Conservation (phyloP, 805 yeast genomes). For the Candida sanyiensis region DNA sequence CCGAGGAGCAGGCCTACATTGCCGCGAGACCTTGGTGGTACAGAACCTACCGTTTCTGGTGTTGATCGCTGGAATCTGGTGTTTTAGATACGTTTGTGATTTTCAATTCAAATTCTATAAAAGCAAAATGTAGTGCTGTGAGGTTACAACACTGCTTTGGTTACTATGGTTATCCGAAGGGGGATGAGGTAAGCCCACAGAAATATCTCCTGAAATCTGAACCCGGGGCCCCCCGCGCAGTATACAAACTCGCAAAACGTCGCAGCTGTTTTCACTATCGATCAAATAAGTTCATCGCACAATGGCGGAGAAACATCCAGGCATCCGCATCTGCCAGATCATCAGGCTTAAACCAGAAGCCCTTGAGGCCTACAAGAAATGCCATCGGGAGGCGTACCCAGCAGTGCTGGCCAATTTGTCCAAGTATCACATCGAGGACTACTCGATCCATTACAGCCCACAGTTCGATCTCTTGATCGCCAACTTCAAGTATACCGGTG, state of each 20-base stretch:
- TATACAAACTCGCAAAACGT: too few relatives aligned
- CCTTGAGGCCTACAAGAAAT: slow-evolving; percentile 32
- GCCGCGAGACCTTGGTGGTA: slow-evolving; percentile 39
- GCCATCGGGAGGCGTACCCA: slow-evolving; percentile 29
- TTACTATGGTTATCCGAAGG: too few relatives aligned
- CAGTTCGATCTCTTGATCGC: slow-evolving; percentile 30
- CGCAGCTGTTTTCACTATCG: not conserved
- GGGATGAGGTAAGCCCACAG: too few relatives aligned
- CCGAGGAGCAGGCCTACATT: slow-evolving; percentile 50
- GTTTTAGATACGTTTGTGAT: not conserved
- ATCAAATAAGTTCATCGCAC: not conserved
- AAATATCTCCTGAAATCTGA: too few relatives aligned
- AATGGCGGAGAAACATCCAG: slow-evolving; percentile 26
- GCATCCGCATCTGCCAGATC: slow-evolving; percentile 35
- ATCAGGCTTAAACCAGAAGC: slow-evolving; percentile 34
- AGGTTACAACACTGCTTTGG: too few relatives aligned
- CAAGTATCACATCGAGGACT: slow-evolving; percentile 36
- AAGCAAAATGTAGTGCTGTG: too few relatives aligned
- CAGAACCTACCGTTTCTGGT: slow-evolving; percentile 50
- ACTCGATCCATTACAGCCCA: slow-evolving; percentile 34
- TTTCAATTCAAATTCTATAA: not conserved
- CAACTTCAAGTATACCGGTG: slow-evolving; percentile 34
- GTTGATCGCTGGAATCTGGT: slow-evolving; percentile 22
- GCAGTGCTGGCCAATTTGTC: slow-evolving; percentile 30
- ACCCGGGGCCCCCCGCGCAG: too few relatives aligned